Percentiles rank a stretch among this genome's conserved stretches.
Evolutionary conservation across 352 stramenopile genomes (phyloP).

Genomic region (Globisporangium camurandrum): DNA sequence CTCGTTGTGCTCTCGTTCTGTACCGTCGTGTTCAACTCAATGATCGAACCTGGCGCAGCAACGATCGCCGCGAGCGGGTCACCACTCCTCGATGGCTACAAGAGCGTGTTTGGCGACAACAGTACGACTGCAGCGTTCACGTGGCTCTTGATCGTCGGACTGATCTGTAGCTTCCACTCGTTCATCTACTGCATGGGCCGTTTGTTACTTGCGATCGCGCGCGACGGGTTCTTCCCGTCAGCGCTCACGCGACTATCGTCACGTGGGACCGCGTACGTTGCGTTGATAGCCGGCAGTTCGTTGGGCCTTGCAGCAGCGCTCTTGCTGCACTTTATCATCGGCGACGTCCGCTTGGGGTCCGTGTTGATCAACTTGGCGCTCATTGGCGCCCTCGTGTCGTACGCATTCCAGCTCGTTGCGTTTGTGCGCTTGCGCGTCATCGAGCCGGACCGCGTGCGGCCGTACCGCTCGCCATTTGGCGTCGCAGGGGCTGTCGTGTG

Average conservation of each 20-base stretch:
- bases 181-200: slow-evolving; percentile 79
- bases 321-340: slow-evolving; percentile 50
- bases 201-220: slow-evolving; percentile 54
- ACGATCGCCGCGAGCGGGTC: slow-evolving; percentile 34
- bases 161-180: slow-evolving; percentile 65
- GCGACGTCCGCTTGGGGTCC: slow-evolving; percentile 42
- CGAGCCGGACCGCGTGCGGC: slow-evolving; percentile 36
- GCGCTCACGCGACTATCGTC: slow-evolving; percentile 36
- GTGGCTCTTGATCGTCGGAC: slow-evolving; percentile 55
- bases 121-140: slow-evolving; percentile 55
- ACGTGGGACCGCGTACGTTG: slow-evolving; percentile 40
- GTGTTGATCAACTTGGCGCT: slow-evolving; percentile 67
- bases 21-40: slow-evolving; percentile 60
- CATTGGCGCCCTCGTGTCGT: slow-evolving; percentile 61
- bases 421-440: slow-evolving; percentile 50
- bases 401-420: slow-evolving; percentile 41
- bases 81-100: slow-evolving; percentile 49
- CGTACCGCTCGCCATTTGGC: slow-evolving; percentile 51
- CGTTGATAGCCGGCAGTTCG: slow-evolving; percentile 37
- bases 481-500: slow-evolving; percentile 35
- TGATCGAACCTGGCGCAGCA: slow-evolving; percentile 43
- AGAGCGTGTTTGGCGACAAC: slow-evolving; percentile 66
- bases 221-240: slow-evolving; percentile 47
- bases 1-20: slow-evolving; percentile 43
- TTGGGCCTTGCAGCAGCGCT: slow-evolving; percentile 41